Evolutionary conservation across 257 asterid genomes (phyloP), one percentile per base, ranked within the genome.

Genomic region (Mitragyna speciosa): DNA sequence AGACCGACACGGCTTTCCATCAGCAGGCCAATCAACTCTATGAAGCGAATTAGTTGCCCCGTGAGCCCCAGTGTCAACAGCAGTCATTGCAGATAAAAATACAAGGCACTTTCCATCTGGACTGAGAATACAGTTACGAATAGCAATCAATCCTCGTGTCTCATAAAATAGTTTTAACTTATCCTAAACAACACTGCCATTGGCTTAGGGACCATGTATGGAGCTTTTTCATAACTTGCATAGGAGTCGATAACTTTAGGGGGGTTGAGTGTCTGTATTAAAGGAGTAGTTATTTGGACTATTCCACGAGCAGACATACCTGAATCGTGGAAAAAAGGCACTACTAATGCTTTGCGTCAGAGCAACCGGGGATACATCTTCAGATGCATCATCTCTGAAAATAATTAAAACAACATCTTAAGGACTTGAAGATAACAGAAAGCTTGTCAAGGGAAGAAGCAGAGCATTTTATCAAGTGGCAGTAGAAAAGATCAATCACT

Each of bases 21-120:
- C 80, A 78, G 89, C 76, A 31, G 97, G 93, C 98, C 99, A 95
- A 80, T 85, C 92, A 76, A 93, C 77, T 87, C 85, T 92, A 83
- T 93, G 97, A 83, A 95, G 94, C 69, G 99, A 92, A 47, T 93
- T 85, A 52, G 98, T 93, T 82, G 98, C 95, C 0, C 87, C 90
- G 87, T 95, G 98, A 12, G 87, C 96, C 66, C 98, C 96, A 78
- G 98, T 86, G 82, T 93, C 96, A 78, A 92, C 94, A 78, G 93
- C 88, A 82, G 92, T 76, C 86, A 80, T 89, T 79, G 97, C 90
- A 61, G 98, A 93, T 80, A 95, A 79, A 85, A 93, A 95, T 48
- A 92, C 88, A 26, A 95, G 98, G 86, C 47, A 82, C 76, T 90
- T 90, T 76, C 97, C 97, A 79, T 91, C 94, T 76, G 96, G 97